phyloP scores from a whole-genome alignment of 176 grass and related monocot species.

The Triticum monococcum region DNA sequence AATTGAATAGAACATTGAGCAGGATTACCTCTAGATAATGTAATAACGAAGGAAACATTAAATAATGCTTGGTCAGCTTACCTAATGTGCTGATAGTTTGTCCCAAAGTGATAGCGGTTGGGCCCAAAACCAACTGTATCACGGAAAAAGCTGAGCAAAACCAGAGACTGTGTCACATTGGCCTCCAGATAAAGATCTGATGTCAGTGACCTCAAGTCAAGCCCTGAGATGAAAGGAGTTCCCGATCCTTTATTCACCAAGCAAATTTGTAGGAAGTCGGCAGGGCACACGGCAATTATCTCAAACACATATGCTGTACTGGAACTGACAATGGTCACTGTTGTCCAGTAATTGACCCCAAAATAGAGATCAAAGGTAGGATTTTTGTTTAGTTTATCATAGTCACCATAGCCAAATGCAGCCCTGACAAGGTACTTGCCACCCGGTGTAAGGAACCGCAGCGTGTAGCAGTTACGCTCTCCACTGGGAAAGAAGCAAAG shows the following conservation, averaged over 20 bases:
- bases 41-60: too few species aligned
- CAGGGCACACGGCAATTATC: constrained; percentile 10
- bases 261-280: constrained; percentile 37
- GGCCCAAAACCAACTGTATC: not conserved
- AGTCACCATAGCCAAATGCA: constrained; percentile 47
- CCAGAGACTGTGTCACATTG: constrained; percentile 34
- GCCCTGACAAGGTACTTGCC: constrained; percentile 40
- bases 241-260: constrained; percentile 33
- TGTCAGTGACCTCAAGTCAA: constrained; percentile 33
- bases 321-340: not conserved
- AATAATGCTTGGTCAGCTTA: not conserved
- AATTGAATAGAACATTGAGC: too few species aligned
- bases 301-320: constrained; percentile 5
- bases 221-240: constrained; percentile 46
- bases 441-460: constrained; percentile 18
- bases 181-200: not conserved
- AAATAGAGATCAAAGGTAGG: constrained; percentile 45
- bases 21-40: too few species aligned
- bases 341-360: constrained; percentile 39
- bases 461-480: constrained; percentile 42
- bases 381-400: constrained; percentile 14
- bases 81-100: not conserved
- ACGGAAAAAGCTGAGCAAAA: constrained; percentile 1
- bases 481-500: constrained; percentile 38
- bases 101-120: constrained; percentile 25